phyloP scores from a whole-genome alignment of 2,329 filamentous ascomycete genomes.

The Pseudogymnoascus sp. region DNA sequence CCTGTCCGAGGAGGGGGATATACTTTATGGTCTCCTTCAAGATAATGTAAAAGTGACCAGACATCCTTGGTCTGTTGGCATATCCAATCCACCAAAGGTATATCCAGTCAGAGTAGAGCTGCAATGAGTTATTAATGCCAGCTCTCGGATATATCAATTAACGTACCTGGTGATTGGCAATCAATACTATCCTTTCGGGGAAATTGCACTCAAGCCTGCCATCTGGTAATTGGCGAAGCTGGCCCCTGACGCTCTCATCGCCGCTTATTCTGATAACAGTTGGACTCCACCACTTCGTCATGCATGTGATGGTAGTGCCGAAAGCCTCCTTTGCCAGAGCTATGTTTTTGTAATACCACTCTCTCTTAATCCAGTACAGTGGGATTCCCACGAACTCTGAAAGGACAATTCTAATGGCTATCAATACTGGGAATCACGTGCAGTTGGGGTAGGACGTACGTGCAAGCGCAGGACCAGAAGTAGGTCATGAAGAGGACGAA shows the following conservation, averaged over 20 bases:
- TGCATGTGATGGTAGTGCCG: constrained; percentile 66
- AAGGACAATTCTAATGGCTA: constrained; percentile 47
- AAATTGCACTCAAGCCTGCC: constrained; percentile 72
- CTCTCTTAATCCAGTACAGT: constrained; percentile 66
- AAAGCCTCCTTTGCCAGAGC: constrained; percentile 79
- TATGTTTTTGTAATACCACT: constrained; percentile 81
- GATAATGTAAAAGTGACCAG: constrained; percentile 84
- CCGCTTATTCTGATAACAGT: constrained; percentile 77
- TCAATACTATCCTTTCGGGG: constrained; percentile 71
- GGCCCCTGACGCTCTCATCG: constrained; percentile 68
- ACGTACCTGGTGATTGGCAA: constrained; percentile 73
- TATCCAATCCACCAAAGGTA: constrained; percentile 95
- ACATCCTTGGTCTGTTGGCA: constrained; percentile 64
- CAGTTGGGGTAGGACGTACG: constrained; percentile 20
- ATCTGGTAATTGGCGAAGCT: constrained; percentile 61
- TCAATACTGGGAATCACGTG: constrained; percentile 7
- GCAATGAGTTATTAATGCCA: constrained; percentile 15
- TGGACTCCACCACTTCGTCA: constrained; percentile 84
- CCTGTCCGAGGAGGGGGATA: constrained; percentile 70
- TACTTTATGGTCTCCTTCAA: constrained; percentile 79
- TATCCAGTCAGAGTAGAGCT: constrained; percentile 84
- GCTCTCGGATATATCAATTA: constrained; percentile 4
- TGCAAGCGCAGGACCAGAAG: constrained; percentile 23
- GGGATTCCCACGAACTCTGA: constrained; percentile 72
- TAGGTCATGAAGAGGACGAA: constrained; percentile 23